Evolutionary conservation across 257 asterid genomes (phyloP).

Genomic region (Rehmannia glutinosa): DNA sequence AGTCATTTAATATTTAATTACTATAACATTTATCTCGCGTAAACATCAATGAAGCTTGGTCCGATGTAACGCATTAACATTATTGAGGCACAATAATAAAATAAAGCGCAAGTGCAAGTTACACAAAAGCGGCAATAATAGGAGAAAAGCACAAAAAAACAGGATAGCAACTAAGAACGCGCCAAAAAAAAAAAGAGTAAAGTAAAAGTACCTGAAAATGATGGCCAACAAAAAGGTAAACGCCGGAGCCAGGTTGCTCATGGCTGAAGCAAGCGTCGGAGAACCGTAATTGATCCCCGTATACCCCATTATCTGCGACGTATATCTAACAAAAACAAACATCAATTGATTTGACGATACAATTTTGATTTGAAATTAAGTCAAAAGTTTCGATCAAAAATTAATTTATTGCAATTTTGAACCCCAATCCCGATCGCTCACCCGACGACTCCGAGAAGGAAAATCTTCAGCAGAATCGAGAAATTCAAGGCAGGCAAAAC

Average conservation of each 20-base stretch:
- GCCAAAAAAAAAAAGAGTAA: neutral
- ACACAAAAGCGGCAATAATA: too few species aligned
- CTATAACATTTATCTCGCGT: too few species aligned
- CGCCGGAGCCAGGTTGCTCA: slow-evolving; percentile 83
- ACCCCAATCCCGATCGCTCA: too few species aligned
- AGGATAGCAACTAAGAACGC: neutral
- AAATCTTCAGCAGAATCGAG: slow-evolving; percentile 47
- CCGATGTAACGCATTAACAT: neutral
- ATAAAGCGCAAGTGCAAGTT: neutral
- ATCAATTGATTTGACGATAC: neutral
- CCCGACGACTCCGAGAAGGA: slow-evolving; percentile 78
- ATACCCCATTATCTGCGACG: slow-evolving; percentile 65
- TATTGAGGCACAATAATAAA: neutral
- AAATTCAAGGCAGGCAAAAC: slow-evolving; percentile 49
- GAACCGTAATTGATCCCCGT: slow-evolving; percentile 62
- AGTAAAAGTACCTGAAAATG: slow-evolving; percentile 41
- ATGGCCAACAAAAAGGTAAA: slow-evolving; percentile 69
- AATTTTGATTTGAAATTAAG: neutral
- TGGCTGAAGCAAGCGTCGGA: slow-evolving; percentile 85
- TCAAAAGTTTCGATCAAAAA: neutral
- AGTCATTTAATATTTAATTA: too few species aligned
- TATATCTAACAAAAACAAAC: slow-evolving; percentile 32
- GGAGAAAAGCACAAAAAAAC: neutral
- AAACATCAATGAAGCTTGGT: too few species aligned
- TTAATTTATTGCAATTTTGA: too few species aligned